A percentile compares a stretch with the other conserved stretches of the same genome.
These are phyloP conservation scores for Ophiostoma ulmi DNA, from an alignment of 2,329 filamentous ascomycete genomes.

Conservation along the genomic window DNA sequence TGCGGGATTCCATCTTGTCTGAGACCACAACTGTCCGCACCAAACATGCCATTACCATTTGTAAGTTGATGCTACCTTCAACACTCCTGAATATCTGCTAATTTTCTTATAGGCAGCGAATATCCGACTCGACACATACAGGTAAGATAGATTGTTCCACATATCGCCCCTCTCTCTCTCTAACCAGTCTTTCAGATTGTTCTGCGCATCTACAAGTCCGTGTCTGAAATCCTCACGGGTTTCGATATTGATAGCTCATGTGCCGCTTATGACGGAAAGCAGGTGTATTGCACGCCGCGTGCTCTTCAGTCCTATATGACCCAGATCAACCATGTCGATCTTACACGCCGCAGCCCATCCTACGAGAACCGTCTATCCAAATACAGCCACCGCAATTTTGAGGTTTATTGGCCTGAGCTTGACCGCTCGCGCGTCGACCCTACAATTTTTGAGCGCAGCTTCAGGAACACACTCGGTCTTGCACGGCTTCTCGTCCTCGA, in stretches of 20 bases:
- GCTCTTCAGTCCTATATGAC: constrained; percentile 75
- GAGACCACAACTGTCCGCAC: constrained; percentile 81
- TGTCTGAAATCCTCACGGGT: constrained; percentile 79
- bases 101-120: background rate
- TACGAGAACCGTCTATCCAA: constrained; percentile 85
- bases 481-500: constrained; percentile 76
- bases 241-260: constrained; percentile 86
- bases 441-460: constrained; percentile 80
- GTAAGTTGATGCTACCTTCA: constrained; percentile 42
- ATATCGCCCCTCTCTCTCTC: background rate
- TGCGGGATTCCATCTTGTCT: constrained; percentile 72
- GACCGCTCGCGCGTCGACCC: constrained; percentile 74
- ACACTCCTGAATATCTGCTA: background rate
- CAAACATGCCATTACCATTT: constrained; percentile 81
- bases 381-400: constrained; percentile 78
- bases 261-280: constrained; percentile 71
- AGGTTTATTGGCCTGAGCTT: constrained; percentile 72
- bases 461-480: constrained; percentile 68
- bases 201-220: constrained; percentile 74
- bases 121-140: background rate
- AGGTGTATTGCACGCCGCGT: constrained; percentile 73
- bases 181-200: constrained; percentile 41
- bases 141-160: background rate
- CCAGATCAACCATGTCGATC: constrained; percentile 74
- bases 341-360: constrained; percentile 73